Conservation (phyloP, 176 grass and related monocot genomes). For the Triticum turgidum region DNA sequence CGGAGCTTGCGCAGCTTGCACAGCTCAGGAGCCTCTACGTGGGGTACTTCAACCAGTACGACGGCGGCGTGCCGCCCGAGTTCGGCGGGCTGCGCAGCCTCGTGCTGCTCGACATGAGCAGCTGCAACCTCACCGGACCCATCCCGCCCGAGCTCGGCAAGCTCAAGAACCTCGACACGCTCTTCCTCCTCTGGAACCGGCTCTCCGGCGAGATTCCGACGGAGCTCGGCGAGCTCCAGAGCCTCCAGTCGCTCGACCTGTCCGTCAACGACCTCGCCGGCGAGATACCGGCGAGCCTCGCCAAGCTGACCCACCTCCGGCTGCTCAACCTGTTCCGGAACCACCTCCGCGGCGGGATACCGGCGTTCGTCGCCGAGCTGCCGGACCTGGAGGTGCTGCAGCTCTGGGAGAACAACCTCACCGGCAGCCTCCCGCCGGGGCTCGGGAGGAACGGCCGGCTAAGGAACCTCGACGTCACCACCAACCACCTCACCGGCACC, state of each 20-base stretch:
- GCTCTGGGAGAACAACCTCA: conserved; percentile 84
- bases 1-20: conserved; percentile 10
- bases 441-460: conserved; percentile 63
- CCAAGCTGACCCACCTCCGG: conserved; percentile 34
- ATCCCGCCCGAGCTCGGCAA: conserved; percentile 60
- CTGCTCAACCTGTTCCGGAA: conserved; percentile 76
- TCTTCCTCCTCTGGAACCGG: conserved; percentile 66
- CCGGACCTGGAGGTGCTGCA: conserved; percentile 67
- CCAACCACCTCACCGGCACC: conserved; percentile 61
- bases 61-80: conserved; percentile 63
- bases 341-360: conserved; percentile 62
- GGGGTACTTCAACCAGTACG: conserved; percentile 73
- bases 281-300: conserved; percentile 51
- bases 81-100: conserved; percentile 47
- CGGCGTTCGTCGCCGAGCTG: conserved; percentile 48
- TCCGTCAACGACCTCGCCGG: conserved; percentile 80
- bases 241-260: conserved; percentile 61
- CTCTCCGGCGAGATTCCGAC: conserved; percentile 52
- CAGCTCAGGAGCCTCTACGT: conserved; percentile 52
- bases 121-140: conserved; percentile 58
- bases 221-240: conserved; percentile 37
- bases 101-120: conserved; percentile 60
- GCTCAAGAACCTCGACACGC: conserved; percentile 52
- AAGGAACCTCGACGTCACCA: conserved; percentile 51
- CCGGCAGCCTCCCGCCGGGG: conserved; percentile 38